These are phyloP conservation scores for Malus domestica DNA, from an alignment of 306 rosid genomes.

Conservation along the genomic window ASM211411v1 NC_041802.1:18268001-18268500, in stretches of 20 bases:
- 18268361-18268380: background rate
- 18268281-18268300: background rate
- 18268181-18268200: background rate
- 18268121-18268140: background rate
- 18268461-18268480: background rate
- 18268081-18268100: background rate
- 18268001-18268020: constrained; percentile 30
- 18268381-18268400: background rate
- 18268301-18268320: constrained; percentile 3
- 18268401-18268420: background rate
- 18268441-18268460: background rate
- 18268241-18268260: background rate
- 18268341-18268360: background rate
- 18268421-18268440: background rate
- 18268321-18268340: background rate
- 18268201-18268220: background rate
- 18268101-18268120: constrained; percentile 1
- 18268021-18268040: constrained; percentile 6
- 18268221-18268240: background rate
- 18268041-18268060: background rate
- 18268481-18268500: constrained; percentile 7
- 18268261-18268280: background rate
- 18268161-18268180: background rate
- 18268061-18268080: background rate
- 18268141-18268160: background rate